Percentiles rank a stretch among this genome's conserved stretches.
Conservation (phyloP, 2,329 filamentous ascomycete species). For the Colletotrichum brevisporum region DNA sequence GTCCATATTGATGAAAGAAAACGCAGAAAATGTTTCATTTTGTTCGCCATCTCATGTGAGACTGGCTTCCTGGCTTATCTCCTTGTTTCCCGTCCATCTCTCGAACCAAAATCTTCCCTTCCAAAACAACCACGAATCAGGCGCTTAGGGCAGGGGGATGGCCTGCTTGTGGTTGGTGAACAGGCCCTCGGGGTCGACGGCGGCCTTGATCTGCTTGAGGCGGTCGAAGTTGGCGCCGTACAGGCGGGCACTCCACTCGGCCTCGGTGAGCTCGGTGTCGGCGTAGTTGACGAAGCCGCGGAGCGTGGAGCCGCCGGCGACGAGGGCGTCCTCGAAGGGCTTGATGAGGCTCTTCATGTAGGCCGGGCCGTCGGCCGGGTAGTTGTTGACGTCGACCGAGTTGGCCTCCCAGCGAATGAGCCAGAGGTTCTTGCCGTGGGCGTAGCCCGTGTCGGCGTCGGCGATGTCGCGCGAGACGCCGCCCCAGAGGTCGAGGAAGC, state of each 20-base stretch:
- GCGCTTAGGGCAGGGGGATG: constrained; percentile 31
- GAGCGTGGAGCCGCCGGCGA: constrained; percentile 28
- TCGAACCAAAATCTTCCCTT: neutral
- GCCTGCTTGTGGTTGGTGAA: constrained; percentile 40
- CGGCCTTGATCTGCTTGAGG: constrained; percentile 39
- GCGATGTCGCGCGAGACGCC: constrained; percentile 50
- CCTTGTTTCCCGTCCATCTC: neutral
- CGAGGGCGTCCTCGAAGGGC: constrained; percentile 40
- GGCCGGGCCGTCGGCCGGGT: constrained; percentile 61
- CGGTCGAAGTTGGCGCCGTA: constrained; percentile 40
- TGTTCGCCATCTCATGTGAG: neutral
- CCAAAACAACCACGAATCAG: no score
- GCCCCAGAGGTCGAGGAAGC: constrained; percentile 42
- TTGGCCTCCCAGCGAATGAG: constrained; percentile 49
- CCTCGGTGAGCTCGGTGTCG: constrained; percentile 39
- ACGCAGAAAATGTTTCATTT: constrained; percentile 1
- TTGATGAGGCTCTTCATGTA: constrained; percentile 60
- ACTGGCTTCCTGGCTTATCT: neutral
- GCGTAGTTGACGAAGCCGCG: constrained; percentile 41
- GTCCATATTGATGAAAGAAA: neutral
- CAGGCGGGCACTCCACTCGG: constrained; percentile 39
- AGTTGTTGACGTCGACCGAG: constrained; percentile 58
- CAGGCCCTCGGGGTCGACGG: constrained; percentile 37
- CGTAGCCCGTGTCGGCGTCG: constrained; percentile 50
- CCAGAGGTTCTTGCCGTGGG: constrained; percentile 57